A percentile compares a stretch with the other conserved stretches of the same genome.
These are phyloP conservation scores for Teratosphaeria epicoccoides DNA, from an alignment of 2,329 filamentous ascomycete genomes.

Conservation along the genomic window DNA sequence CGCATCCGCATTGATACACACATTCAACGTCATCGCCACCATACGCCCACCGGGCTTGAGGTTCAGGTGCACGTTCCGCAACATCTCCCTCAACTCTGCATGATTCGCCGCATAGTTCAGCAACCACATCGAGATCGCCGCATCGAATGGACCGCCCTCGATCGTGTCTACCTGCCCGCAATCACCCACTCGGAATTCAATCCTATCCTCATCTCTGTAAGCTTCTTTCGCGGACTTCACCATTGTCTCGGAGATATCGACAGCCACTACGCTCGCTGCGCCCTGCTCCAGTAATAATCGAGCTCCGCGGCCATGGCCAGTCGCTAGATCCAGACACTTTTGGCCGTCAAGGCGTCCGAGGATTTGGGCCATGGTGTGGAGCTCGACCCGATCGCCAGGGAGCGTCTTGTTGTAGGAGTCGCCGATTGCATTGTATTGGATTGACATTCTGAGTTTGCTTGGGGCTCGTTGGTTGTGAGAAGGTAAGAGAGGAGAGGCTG, in stretches of 20 bases:
- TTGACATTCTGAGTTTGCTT: background rate
- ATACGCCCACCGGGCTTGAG: constrained; percentile 28
- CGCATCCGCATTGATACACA: background rate
- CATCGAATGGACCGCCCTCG: constrained; percentile 23
- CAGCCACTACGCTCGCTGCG: too few relatives aligned
- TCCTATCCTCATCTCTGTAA: background rate
- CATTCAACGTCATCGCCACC: constrained; percentile 21
- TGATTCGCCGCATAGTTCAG: constrained; percentile 28
- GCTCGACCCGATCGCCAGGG: constrained; percentile 1
- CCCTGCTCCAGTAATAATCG: constrained; percentile 6
- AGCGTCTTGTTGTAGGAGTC: background rate
- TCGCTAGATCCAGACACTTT: constrained; percentile 9
- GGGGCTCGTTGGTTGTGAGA: background rate
- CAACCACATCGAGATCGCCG: constrained; percentile 29
- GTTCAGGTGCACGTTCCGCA: constrained; percentile 25
- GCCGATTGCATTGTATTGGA: constrained; percentile 3
- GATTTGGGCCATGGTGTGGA: constrained; percentile 1
- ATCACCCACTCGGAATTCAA: background rate
- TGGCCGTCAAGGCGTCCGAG: constrained; percentile 5
- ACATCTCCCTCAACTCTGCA: constrained; percentile 26
- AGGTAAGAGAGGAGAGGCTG: background rate
- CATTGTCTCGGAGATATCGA: constrained; percentile 1
- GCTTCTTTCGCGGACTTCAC: background rate
- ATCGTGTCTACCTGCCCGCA: constrained; percentile 17
- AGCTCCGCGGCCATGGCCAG: constrained; percentile 8